Conservation (phyloP, 2,329 filamentous ascomycete species). For the Neobulgaria alba region DNA sequence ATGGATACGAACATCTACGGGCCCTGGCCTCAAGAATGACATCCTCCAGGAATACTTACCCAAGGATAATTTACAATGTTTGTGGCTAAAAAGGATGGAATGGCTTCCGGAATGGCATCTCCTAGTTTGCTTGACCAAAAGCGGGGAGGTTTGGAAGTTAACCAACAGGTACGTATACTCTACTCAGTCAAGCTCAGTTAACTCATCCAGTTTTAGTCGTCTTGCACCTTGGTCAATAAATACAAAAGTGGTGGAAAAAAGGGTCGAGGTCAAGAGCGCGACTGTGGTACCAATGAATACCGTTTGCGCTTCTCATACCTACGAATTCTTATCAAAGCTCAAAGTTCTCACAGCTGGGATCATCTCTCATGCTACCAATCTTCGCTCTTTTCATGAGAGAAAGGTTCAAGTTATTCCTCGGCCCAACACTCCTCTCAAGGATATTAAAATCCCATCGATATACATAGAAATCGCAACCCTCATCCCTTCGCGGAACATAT, state of each 20-base stretch:
- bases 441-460: conserved; percentile 25
- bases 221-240: conserved; percentile 1
- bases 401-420: conserved; percentile 21
- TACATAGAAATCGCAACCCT: conserved; percentile 22
- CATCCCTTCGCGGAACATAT: conserved; percentile 19
- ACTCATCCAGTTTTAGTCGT: conserved; percentile 11
- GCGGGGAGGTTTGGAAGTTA: conserved; percentile 74
- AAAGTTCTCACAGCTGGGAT: conserved; percentile 31
- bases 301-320: conserved; percentile 22
- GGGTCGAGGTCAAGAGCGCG: background rate
- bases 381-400: conserved; percentile 26
- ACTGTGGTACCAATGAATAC: conserved; percentile 21
- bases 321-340: conserved; percentile 29
- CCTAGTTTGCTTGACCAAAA: conserved; percentile 59
- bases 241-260: background rate
- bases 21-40: conserved; percentile 39
- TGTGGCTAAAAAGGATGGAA: conserved; percentile 60
- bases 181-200: conserved; percentile 11
- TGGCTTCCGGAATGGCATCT: conserved; percentile 69
- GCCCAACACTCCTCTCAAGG: conserved; percentile 19
- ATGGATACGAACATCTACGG: conserved; percentile 45
- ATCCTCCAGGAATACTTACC: conserved; percentile 51
- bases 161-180: conserved; percentile 43
- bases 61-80: conserved; percentile 47
- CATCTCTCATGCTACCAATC: conserved; percentile 31